Evolutionary conservation across 169 alveolate species (phyloP), one percentile per base, ranked within the genome.

Genomic region (Plasmodium gaboni): DNA sequence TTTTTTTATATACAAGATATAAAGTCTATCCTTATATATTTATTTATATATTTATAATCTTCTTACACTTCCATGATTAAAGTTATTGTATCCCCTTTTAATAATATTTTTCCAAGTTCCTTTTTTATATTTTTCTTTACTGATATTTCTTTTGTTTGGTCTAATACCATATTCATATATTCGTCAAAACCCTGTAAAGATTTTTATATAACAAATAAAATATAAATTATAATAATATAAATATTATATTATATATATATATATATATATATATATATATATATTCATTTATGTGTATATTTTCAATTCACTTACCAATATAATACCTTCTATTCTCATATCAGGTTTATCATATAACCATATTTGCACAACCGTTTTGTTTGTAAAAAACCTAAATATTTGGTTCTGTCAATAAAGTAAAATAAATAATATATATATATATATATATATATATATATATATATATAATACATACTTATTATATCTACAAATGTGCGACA

Each of bases 91-190:
- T 98, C 99, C 5, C 99, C 99, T 87, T 97, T 97, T 12, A 98
- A 91, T 86, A 98, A 94, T 48, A 98, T 95, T 65, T 96, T 95
- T 42, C 99, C 99, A 19, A 97, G 91, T 42, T 88, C 88, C 73
- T 91, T 96, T 71, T 97, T 94, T 17, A 93, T 94, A 55, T 96
- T 94, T 92, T 96, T 95, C 94, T 97, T 97, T 44, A 95, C 94
- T 73, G 95, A 92, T 50, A 97, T 92, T 86, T 97, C 99, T 93
- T 96, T 97, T 12, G 98, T 98, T 46, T 98, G 98, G 78, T 97
- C 99, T 80, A 98, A 74, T 17, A 98, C 99, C 95, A 97, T 94
- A 90, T 98, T 98, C 99, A 98, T 98, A 88, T 97, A 98, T 92
- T 98, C 99, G 78, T 98, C 99, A 69, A 98, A 98, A 0, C 99